Evolutionary conservation across 305 asterid species (phyloP), one percentile per base, ranked within the genome.

Genomic region (Solanum hybrid): DNA sequence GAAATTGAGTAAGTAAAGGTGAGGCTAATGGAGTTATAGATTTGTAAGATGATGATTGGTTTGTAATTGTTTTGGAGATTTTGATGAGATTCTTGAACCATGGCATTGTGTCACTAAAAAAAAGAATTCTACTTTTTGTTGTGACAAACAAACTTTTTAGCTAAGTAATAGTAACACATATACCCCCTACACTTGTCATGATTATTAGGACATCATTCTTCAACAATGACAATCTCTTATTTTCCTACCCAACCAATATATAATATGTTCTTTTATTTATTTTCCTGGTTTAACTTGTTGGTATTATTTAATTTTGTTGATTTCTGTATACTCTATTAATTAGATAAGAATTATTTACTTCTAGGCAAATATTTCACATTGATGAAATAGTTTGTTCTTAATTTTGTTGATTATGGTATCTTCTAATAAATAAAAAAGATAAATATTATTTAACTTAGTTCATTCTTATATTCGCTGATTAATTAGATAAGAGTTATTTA

Each of bases 61-160:
- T 87, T 86, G 89, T 29, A 88, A 92, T 46, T 64, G 93, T 86
- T 4, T 90, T 34, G 82, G 97, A 93, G 86, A 95, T 93, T n/a
- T 94, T 95, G 92, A 96, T 87, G 87, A 96, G 92, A 88, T 91
- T 96, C 92, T 95, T 94, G 89, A 95, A 95, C 98, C 97, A 96
- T 90, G 97, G 94, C 99, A 97, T 97, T 87, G n/a, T 88, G 78
- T 74, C 33, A 57, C 69, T 39, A 37, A 37, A 69, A 6, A 35
- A 4, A 46, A 46, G 10, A 3, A 24, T 26, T 79, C 11, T 79
- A 13, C 14, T 18, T 10, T 51, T 82, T 81, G 75, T 69, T 24
- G 8, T 69, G 33, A 69, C 2, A 61, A 69, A 26, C 8, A n/a
- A 69, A 69, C n/a, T 0, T 57, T 57, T 57, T 57, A 57, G 69